A percentile compares a stretch with the other conserved stretches of the same genome.
These are phyloP conservation scores for Aspergillus fumigatiaffinis DNA, from an alignment of 2,329 filamentous ascomycete species.

Conservation along the genomic window DNA sequence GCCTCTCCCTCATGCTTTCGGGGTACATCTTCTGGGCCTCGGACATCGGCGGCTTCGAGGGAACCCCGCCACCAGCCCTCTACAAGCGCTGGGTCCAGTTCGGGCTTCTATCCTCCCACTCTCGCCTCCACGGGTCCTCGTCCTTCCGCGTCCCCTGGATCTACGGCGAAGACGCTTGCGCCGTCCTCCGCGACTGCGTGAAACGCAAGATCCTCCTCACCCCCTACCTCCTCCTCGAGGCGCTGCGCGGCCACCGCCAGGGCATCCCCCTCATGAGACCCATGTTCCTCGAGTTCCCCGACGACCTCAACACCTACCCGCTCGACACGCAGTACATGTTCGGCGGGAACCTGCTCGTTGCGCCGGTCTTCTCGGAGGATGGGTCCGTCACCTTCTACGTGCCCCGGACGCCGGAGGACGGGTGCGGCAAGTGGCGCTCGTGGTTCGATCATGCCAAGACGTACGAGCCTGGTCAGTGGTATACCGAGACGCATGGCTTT, in stretches of 20 bases:
- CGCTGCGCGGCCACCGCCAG: slow-evolving; percentile 46
- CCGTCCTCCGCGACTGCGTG: slow-evolving; percentile 54
- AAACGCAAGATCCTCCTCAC: slow-evolving; percentile 54
- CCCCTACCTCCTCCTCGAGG: slow-evolving; percentile 55
- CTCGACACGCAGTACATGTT: slow-evolving; percentile 72
- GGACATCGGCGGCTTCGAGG: slow-evolving; percentile 71
- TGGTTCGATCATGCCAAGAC: slow-evolving; percentile 44
- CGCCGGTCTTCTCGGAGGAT: slow-evolving; percentile 60
- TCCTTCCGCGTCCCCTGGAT: slow-evolving; percentile 74
- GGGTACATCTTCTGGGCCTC: slow-evolving; percentile 67
- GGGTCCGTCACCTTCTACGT: slow-evolving; percentile 64
- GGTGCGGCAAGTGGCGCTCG: slow-evolving; percentile 46
- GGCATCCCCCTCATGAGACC: slow-evolving; percentile 63
- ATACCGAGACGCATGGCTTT: slow-evolving; percentile 57
- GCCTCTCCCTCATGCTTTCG: slow-evolving; percentile 59
- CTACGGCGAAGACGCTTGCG: slow-evolving; percentile 60
- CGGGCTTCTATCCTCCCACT: slow-evolving; percentile 66
- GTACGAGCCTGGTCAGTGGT: slow-evolving; percentile 49
- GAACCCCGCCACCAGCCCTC: slow-evolving; percentile 61
- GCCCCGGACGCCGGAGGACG: slow-evolving; percentile 48
- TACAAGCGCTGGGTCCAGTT: slow-evolving; percentile 80
- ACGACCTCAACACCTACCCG: slow-evolving; percentile 64
- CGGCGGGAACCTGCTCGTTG: slow-evolving; percentile 61
- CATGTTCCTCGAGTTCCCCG: slow-evolving; percentile 66
- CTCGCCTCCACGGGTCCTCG: slow-evolving; percentile 64